Percentiles rank a stretch among this genome's conserved stretches.
Conservation (phyloP, 495 filamentous ascomycete species). For the Penicillium odoratum region DNA sequence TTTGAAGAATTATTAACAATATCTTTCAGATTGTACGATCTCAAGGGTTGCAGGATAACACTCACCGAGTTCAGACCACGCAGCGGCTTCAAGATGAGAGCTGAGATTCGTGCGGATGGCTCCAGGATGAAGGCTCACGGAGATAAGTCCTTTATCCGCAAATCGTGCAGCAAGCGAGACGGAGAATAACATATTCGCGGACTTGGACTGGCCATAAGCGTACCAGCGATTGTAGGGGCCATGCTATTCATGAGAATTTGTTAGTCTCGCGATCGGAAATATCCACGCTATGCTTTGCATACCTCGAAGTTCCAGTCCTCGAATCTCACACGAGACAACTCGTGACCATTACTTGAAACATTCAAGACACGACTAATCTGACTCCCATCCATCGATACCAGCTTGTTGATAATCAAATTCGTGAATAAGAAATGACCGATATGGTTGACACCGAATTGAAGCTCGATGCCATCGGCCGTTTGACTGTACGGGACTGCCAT, state of each 20-base stretch:
- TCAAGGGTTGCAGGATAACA: background rate
- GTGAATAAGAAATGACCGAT: slow-evolving; percentile 61
- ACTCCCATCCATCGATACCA: slow-evolving; percentile 24
- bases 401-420: slow-evolving; percentile 52
- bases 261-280: slow-evolving; percentile 7
- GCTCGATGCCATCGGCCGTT: slow-evolving; percentile 49
- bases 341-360: slow-evolving; percentile 42
- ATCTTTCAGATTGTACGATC: no score
- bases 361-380: slow-evolving; percentile 27
- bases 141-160: slow-evolving; percentile 38
- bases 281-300: background rate
- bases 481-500: slow-evolving; percentile 49
- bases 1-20: background rate
- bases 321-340: slow-evolving; percentile 45
- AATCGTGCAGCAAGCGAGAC: slow-evolving; percentile 43
- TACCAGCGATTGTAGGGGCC: slow-evolving; percentile 53
- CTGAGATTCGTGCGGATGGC: slow-evolving; percentile 29
- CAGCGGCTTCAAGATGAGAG: slow-evolving; percentile 27
- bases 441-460: slow-evolving; percentile 57
- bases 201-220: slow-evolving; percentile 58
- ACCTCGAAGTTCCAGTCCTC: slow-evolving; percentile 58
- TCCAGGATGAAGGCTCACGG: slow-evolving; percentile 46
- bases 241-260: slow-evolving; percentile 30
- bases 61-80: slow-evolving; percentile 9
- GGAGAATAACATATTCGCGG: slow-evolving; percentile 52